Evolutionary conservation across 805 yeast genomes (phyloP), one percentile per base, ranked within the genome.

Genomic region (Candida khao-thaluensis): DNA sequence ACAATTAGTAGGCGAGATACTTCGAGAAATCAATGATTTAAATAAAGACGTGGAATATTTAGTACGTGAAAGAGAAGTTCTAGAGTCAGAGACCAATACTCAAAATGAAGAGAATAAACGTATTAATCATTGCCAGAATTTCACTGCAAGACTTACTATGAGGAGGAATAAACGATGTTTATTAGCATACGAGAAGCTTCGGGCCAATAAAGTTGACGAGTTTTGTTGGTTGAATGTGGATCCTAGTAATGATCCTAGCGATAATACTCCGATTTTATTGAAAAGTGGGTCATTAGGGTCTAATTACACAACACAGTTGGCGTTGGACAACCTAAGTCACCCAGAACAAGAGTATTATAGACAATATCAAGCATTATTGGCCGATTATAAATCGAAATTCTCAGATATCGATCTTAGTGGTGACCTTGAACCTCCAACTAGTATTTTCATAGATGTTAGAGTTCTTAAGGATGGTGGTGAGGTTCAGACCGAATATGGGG

Each of bases 401-500:
- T 75, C 86, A 0, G 96, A 89, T 48, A 64, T 91, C 12, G 99
- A 93, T 54, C 64, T 93, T 17, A 78, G 91, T 20, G 98, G 97
- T 0, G 79, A 86, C n/a, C 56, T 93, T 49, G 85, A 77, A 16
- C 99, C 99, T 0, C 98, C 99, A 1, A 77, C 76, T 25, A 95
- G 88, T 49, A 85, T 93, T 20, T 93, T 91, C 51, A 85, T 91
- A 7, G 99, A 91, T 54, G 98, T 93, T 4, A 69, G 99, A 42
- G 98, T 91, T 6, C 62, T 91, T 37, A 85, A 85, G 57, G 95
- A 91, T 53, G 97, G 95, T 0, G 99, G 99, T 1, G 98, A 93
- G 56, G 88, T 91, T 24, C 96, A 90, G 56, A 93, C 99, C 0
- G 99, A 91, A 58, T 91, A 91, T 52, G 99, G 97, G 16, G 96